phyloP scores from a whole-genome alignment of 1,284 basidiomycete genomes.

The Irpex sp. region DNA sequence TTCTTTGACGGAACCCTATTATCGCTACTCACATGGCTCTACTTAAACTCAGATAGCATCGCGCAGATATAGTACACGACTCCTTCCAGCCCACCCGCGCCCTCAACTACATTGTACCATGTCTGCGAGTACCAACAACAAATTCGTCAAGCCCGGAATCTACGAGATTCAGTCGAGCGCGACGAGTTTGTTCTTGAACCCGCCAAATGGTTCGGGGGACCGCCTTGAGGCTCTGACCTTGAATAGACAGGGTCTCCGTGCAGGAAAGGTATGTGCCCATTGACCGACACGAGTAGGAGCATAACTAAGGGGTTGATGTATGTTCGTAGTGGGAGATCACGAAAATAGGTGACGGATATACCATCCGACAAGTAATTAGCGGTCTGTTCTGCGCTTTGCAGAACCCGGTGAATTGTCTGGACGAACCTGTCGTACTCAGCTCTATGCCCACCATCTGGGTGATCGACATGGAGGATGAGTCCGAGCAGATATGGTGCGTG shows the following conservation, averaged over 20 bases:
- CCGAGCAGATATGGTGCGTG: constrained; percentile 1
- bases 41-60: background rate
- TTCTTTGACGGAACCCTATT: background rate
- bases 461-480: background rate
- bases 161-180: constrained; percentile 5
- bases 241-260: background rate
- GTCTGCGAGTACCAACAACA: background rate
- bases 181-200: constrained; percentile 3
- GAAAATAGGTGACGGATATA: constrained; percentile 5
- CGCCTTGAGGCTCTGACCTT: constrained; percentile 5
- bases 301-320: background rate
- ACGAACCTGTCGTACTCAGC: constrained; percentile 3
- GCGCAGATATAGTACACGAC: background rate
- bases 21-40: background rate
- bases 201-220: background rate
- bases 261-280: constrained; percentile 3
- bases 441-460: constrained; percentile 7
- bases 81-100: background rate
- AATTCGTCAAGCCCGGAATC: background rate
- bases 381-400: constrained; percentile 7
- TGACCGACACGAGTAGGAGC: background rate
- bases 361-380: constrained; percentile 4
- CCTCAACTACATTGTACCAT: background rate
- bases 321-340: constrained; percentile 8
- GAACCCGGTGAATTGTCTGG: background rate